Evolutionary conservation across 306 rosid species (phyloP).

Genomic region (Cucumis hystrix): DNA sequence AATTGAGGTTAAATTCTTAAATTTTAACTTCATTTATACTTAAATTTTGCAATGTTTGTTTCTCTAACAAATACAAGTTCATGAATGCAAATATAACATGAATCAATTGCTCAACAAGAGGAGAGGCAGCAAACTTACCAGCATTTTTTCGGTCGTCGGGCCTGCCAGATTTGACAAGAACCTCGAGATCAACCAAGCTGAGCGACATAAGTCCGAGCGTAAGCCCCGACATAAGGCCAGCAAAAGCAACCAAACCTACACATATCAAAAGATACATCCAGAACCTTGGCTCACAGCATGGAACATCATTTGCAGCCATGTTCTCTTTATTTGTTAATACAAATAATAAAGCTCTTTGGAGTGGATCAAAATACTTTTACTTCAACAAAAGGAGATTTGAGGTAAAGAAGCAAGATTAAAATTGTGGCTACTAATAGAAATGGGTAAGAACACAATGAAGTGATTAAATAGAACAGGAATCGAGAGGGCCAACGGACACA

Average conservation of each 20-base stretch:
- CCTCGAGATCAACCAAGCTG: constrained; percentile 67
- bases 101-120: neutral
- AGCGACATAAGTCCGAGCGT: constrained; percentile 65
- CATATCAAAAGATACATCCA: constrained; percentile 34
- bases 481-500: neutral
- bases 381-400: neutral
- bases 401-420: neutral
- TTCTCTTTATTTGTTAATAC: neutral
- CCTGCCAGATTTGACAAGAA: constrained; percentile 43
- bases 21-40: neutral
- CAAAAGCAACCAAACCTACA: constrained; percentile 34
- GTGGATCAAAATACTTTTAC: neutral
- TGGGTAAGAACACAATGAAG: neutral
- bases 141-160: constrained; percentile 51
- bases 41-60: neutral
- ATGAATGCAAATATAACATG: neutral
- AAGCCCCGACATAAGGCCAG: constrained; percentile 61
- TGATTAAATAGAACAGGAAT: neutral
- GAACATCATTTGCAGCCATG: constrained; percentile 21
- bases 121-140: constrained; percentile 19
- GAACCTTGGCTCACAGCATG: constrained; percentile 34
- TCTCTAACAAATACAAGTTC: neutral
- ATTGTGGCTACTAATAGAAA: neutral
- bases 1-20: neutral
- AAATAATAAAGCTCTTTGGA: neutral